Base-by-base conservation (phyloP, 2,329 filamentous ascomycete genomes). In the Alternaria ethzedia region DNA sequence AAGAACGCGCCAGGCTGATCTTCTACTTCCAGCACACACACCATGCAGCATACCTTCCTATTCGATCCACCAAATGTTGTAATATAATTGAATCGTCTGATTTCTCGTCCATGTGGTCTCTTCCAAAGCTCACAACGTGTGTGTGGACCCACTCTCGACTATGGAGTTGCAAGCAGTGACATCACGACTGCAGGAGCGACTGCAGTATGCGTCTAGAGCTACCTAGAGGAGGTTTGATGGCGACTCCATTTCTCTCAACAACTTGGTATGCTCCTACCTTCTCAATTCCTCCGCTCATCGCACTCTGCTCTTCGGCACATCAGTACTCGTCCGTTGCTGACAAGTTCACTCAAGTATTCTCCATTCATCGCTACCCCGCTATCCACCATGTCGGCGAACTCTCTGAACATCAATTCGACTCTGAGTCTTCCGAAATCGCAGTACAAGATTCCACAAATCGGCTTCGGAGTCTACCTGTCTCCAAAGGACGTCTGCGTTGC, bases 401-500 rank as follows among this genome's bases (percentile, higher is more conserved):
- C 58, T 28, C 69, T 84, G 65, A 78, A 79, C 59, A 79, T 88
- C 63, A 80, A 81, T 21, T 84, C 86, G 63, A 79, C 80, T 21
- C 75, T 88, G 43, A 77, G 84, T 45, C 83, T 89, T 43, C 80
- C 82, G 30, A 85, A 86, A 60, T 84, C 83, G 54, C 70, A 77
- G 32, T 78, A 84, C 67, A 80, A 80, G 58, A 90, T 93, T 17
- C 91, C 91, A 23, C 84, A 84, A 26, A 84, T 93, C 10, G 91
- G 90, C 12, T 92, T 93, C 72, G 91, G 91, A 54, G 89, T 92
- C 63, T 93, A 91, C 80, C 86, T 85, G 63, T 88, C 89, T 6
- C 83, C 83, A 3, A 75, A 82, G 41, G 75, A 84, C 45, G 82
- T 83, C 65, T 91, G 89, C 76, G 82, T 85, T 10, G 75, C 83